Evolutionary conservation across 2,329 filamentous ascomycete species (phyloP), one percentile per base, ranked within the genome.

Genomic region (Xylaria polymorpha): DNA sequence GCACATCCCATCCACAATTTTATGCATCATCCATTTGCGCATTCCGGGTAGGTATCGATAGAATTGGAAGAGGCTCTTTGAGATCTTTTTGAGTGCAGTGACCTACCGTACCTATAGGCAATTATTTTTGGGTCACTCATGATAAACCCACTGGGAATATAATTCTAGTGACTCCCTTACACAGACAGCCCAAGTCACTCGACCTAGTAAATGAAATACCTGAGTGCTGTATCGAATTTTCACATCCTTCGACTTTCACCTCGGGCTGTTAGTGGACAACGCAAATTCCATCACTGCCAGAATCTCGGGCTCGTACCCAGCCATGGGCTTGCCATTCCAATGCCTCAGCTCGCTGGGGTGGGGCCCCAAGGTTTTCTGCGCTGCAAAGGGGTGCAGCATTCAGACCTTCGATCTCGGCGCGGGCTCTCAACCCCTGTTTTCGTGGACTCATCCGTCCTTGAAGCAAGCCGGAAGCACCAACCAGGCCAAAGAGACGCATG

Each of bases 351-450:
- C 80, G 43, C 83, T 85, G 72, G 86, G 86, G 55, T 79, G 85
- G 46, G 56, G 68, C 55, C 62, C 72, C 50, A 69, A 72, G 73
- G 80, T 92, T 22, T 80, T 98, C 20, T 85, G 97, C 74, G 92
- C 91, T 44, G 92, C 93, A 32, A 90, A 90, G 69, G 93, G 93
- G 15, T 87, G 90, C 57, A 88, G 86, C 74, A 87, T 98, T 63
- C 87, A 93, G 76, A 87, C 89, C 2, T 91, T 93, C 78, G 85
- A 84, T 75, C 81, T 90, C 7, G 76, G 44, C 22, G 53, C 67
- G 5, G 64, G 53, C n/a, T 39, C 73, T 35, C 71, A 69, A 9
- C 57, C 72, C 7, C 48, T 77, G 10, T 76, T 72, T 22, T 74
- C 75, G 14, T 78, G 76, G 76, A 72, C 69, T 66, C 76, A 77